phyloP scores from a whole-genome alignment of 352 stramenopile genomes.

The Blastocystis sp. region DNA sequence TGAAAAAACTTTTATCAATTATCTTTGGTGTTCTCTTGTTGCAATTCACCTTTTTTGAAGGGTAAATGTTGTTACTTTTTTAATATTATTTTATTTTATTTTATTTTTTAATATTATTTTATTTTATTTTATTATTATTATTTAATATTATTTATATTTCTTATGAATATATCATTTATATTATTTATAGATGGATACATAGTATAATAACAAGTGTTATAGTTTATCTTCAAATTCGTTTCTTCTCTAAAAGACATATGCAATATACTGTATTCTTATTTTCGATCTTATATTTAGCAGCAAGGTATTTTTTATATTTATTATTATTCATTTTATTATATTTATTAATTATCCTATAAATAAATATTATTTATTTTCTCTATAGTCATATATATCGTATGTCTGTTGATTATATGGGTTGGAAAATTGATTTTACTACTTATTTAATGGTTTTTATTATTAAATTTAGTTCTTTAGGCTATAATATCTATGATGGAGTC shows the following conservation, averaged over 20 bases:
- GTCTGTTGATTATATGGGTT: constrained; percentile 36
- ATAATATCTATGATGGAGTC: constrained; percentile 23
- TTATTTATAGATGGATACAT: constrained; percentile 16
- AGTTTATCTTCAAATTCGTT: constrained; percentile 11
- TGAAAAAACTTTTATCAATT: constrained; percentile 16
- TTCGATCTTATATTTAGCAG: constrained; percentile 19
- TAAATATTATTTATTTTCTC: background rate
- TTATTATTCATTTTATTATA: too few species aligned
- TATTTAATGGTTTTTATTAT: constrained; percentile 31
- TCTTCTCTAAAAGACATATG: constrained; percentile 4
- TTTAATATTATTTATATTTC: too few species aligned
- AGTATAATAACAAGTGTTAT: constrained; percentile 2
- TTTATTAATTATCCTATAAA: too few species aligned
- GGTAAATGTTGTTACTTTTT: background rate
- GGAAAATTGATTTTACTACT: constrained; percentile 14
- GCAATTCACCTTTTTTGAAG: constrained; percentile 18
- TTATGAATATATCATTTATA: too few species aligned
- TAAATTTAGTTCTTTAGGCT: constrained; percentile 17
- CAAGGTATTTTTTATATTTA: background rate
- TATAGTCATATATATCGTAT: constrained; percentile 16
- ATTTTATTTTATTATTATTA: too few species aligned
- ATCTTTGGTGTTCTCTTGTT: constrained; percentile 5
- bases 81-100: too few species aligned
- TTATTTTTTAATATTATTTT: too few species aligned
- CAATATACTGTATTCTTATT: constrained; percentile 7